A percentile compares a stretch with the other conserved stretches of the same genome.
These are phyloP conservation scores for Hemisphaericaspora xylanilytica DNA, from an alignment of 1,139 yeast genomes.

Conservation along the genomic window DNA sequence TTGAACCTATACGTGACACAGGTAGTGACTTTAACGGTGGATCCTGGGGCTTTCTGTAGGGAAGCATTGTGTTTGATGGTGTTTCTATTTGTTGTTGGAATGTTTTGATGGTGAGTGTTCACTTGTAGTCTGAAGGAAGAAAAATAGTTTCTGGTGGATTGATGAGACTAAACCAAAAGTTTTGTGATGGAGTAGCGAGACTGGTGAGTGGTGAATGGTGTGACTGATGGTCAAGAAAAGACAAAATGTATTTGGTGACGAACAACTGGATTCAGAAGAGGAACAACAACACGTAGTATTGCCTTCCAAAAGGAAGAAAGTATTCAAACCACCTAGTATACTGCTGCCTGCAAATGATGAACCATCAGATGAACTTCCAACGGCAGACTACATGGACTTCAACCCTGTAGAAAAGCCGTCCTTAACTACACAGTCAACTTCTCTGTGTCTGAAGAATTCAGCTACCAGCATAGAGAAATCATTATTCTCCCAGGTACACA, in stretches of 20 bases:
- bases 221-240: slow-evolving; percentile 2
- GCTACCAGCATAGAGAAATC: slow-evolving; percentile 10
- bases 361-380: not conserved
- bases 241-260: slow-evolving; percentile 7
- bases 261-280: slow-evolving; percentile 6
- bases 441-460: not conserved
- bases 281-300: not conserved
- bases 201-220: too few relatives aligned
- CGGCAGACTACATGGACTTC: slow-evolving; percentile 1
- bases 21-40: slow-evolving; percentile 26
- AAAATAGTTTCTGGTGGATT: too few relatives aligned
- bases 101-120: not conserved
- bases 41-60: slow-evolving; percentile 20
- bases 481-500: slow-evolving; percentile 12
- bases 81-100: not conserved
- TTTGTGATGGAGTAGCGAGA: too few relatives aligned
- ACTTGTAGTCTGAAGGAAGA: not conserved
- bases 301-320: slow-evolving; percentile 7
- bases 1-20: slow-evolving; percentile 35
- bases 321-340: slow-evolving; percentile 8
- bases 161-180: too few relatives aligned
- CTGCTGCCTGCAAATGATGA: not conserved
- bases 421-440: too few relatives aligned
- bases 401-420: not conserved
- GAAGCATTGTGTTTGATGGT: slow-evolving; percentile 14